These are phyloP conservation scores for Aspergillus homomorphus DNA, from an alignment of 495 filamentous ascomycete genomes.

Conservation along the genomic window DNA sequence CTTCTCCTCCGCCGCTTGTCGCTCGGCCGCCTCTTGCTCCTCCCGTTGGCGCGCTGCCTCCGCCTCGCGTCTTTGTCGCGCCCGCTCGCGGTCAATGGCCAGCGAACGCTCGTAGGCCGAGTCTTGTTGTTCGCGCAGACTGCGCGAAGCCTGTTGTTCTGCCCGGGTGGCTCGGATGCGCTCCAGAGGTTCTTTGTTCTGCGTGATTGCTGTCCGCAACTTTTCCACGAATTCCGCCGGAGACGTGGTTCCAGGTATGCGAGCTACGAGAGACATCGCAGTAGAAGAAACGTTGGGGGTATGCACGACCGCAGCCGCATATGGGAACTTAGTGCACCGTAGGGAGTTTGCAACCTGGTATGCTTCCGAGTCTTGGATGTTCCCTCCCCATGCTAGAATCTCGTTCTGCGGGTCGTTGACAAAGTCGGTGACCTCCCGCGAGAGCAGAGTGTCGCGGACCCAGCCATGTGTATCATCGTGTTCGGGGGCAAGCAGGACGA, in stretches of 20 bases:
- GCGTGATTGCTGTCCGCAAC: conserved; percentile 64
- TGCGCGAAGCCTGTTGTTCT: conserved; percentile 73
- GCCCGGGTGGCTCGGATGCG: conserved; percentile 64
- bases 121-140: conserved; percentile 78
- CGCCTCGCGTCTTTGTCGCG: conserved; percentile 67
- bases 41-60: conserved; percentile 63
- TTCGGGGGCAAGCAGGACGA: conserved; percentile 82
- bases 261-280: conserved; percentile 80
- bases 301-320: conserved; percentile 76
- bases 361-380: conserved; percentile 85
- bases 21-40: conserved; percentile 60
- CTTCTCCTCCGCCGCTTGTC: conserved; percentile 59
- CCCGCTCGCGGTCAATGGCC: conserved; percentile 80
- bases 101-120: conserved; percentile 88
- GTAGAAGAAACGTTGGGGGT: conserved; percentile 76
- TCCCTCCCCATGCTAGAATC: conserved; percentile 87
- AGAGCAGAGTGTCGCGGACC: conserved; percentile 75
- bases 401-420: conserved; percentile 69
- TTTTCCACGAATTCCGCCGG: conserved; percentile 66
- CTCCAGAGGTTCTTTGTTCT: conserved; percentile 66
- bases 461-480: conserved; percentile 90
- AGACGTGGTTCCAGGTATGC: conserved; percentile 66
- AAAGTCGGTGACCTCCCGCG: conserved; percentile 67
- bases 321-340: conserved; percentile 85
- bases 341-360: conserved; percentile 85